Evolutionary conservation across 257 asterid species (phyloP).

Genomic region (Solanum chaucha): DNA sequence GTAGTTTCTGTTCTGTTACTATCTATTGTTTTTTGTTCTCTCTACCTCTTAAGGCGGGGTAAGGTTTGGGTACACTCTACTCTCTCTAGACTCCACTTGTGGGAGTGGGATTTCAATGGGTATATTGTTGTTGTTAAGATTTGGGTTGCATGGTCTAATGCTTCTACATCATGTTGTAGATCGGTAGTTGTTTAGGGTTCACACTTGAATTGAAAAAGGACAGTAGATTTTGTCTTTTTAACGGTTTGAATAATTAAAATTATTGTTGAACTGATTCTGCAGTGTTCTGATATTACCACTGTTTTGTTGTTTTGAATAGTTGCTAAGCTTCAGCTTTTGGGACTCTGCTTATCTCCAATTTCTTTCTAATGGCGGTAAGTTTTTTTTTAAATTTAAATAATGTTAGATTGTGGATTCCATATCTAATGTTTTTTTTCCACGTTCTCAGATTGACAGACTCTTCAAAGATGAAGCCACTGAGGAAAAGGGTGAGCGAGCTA

Average conservation of each 20-base stretch:
- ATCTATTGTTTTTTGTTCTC: background rate
- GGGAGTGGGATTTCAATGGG: background rate
- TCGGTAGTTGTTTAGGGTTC: background rate
- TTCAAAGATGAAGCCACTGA: conserved; percentile 89
- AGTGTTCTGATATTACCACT: background rate
- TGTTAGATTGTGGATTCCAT: background rate
- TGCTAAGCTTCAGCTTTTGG: background rate
- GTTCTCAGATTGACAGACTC: conserved; percentile 43
- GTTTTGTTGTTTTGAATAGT: background rate
- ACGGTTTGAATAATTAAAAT: background rate
- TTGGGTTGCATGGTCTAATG: background rate
- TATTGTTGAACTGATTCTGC: background rate
- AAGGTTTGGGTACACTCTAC: background rate
- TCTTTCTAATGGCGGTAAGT: background rate
- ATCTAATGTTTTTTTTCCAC: background rate
- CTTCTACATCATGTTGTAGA: background rate
- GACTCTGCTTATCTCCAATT: background rate
- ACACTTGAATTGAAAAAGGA: background rate
- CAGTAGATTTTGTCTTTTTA: background rate
- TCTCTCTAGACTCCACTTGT: background rate
- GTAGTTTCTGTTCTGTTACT: background rate
- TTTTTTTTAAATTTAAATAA: no score
- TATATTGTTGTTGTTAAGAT: background rate
- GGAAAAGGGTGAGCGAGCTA: conserved; percentile 95
- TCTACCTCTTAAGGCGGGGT: background rate